Evolutionary conservation across 257 asterid species (phyloP).

Genomic region (Rhazya stricta): DNA sequence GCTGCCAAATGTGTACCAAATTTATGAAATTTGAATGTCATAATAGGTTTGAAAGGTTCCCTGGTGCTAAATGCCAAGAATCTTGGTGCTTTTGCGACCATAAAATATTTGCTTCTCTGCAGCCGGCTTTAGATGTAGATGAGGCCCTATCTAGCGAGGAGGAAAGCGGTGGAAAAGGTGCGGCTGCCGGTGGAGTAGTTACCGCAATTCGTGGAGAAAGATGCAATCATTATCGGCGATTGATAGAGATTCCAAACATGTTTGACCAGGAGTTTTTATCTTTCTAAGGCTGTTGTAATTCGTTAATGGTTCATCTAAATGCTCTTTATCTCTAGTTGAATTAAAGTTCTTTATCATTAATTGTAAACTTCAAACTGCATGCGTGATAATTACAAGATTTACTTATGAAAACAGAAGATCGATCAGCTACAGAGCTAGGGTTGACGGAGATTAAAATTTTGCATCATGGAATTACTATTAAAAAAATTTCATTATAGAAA

Average conservation of each 20-base stretch:
- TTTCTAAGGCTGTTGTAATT: not conserved
- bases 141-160: not conserved
- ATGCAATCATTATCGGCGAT: not conserved
- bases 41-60: not conserved
- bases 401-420: too few relatives aligned
- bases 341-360: too few relatives aligned
- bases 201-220: slow-evolving; percentile 16
- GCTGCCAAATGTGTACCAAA: not conserved
- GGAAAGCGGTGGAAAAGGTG: not conserved
- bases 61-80: not conserved
- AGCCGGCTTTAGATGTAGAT: not conserved
- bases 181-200: not conserved
- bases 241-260: slow-evolving; percentile 8
- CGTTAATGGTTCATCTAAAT: not conserved
- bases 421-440: too few relatives aligned
- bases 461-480: too few relatives aligned
- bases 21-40: not conserved
- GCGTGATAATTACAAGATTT: too few relatives aligned
- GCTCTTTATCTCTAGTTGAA: too few relatives aligned
- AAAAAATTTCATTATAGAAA: too few relatives aligned
- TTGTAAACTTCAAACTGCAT: too few relatives aligned
- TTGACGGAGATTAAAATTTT: too few relatives aligned
- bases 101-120: too few relatives aligned
- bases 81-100: too few relatives aligned
- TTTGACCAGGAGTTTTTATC: not conserved